These are phyloP conservation scores for Trichoderma afroharzianum DNA, from an alignment of 2,329 filamentous ascomycete species.

Conservation along the genomic window DNA sequence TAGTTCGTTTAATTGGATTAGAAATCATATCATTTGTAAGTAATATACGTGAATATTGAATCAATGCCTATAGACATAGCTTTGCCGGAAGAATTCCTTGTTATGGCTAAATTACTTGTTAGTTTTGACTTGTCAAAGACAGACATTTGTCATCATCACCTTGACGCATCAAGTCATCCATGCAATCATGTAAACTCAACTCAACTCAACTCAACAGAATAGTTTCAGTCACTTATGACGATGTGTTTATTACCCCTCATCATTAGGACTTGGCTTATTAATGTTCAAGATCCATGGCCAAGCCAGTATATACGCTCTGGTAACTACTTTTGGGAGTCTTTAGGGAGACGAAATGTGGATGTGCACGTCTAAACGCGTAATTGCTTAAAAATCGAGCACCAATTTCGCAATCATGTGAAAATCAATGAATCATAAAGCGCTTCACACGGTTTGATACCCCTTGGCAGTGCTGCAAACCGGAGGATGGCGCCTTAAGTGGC, in stretches of 20 bases:
- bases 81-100: neutral
- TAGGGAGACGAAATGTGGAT: neutral
- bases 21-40: neutral
- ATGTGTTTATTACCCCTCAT: neutral
- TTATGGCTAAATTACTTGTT: neutral
- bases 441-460: neutral
- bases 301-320: neutral
- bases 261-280: neutral
- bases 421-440: conserved; percentile 9
- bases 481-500: neutral
- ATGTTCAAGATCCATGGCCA: neutral
- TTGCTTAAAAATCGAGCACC: neutral
- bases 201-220: neutral
- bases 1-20: neutral
- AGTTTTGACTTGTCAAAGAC: neutral
- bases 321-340: neutral
- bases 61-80: neutral
- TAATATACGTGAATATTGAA: neutral
- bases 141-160: neutral
- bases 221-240: neutral
- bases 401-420: neutral
- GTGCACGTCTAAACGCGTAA: neutral
- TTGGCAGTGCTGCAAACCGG: neutral
- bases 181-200: too few relatives aligned
- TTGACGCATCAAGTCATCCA: neutral